These are phyloP conservation scores for Arxiozyma heterogenica DNA, from an alignment of 1,139 yeast genomes.

Conservation along the genomic window DNA sequence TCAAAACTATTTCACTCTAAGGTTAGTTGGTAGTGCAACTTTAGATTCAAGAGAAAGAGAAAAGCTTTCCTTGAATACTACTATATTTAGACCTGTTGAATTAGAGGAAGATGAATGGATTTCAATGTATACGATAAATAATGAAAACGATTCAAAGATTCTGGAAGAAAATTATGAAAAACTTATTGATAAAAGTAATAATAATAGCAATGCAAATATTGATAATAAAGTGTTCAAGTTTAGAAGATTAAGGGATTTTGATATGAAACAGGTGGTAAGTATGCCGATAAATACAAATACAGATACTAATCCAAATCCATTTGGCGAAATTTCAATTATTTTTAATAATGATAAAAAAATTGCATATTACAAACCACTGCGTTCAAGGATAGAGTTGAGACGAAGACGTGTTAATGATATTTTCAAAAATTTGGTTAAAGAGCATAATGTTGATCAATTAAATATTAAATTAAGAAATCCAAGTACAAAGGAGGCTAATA, in stretches of 20 bases:
- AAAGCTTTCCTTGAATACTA: slow-evolving; percentile 43
- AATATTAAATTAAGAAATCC: slow-evolving; percentile 29
- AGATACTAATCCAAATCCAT: slow-evolving; percentile 33
- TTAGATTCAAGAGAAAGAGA: slow-evolving; percentile 37
- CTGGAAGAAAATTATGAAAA: slow-evolving; percentile 34
- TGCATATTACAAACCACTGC: slow-evolving; percentile 69
- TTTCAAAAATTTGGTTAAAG: slow-evolving; percentile 35
- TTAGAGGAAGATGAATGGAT: slow-evolving; percentile 77
- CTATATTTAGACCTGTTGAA: slow-evolving; percentile 68
- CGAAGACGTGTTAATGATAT: slow-evolving; percentile 63
- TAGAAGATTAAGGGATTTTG: slow-evolving; percentile 69
- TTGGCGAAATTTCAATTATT: slow-evolving; percentile 49
- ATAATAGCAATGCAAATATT: slow-evolving; percentile 14
- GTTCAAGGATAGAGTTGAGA: slow-evolving; percentile 71
- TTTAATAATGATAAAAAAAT: slow-evolving; percentile 46
- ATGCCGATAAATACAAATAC: slow-evolving; percentile 35
- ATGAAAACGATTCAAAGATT: slow-evolving; percentile 38
- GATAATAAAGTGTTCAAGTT: slow-evolving; percentile 42
- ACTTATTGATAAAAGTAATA: slow-evolving; percentile 33
- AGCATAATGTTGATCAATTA: slow-evolving; percentile 34
- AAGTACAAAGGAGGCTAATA: slow-evolving; percentile 28
- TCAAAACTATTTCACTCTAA: slow-evolving; percentile 59
- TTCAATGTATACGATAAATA: slow-evolving; percentile 52
- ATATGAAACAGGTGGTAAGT: slow-evolving; percentile 46
- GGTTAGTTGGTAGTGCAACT: slow-evolving; percentile 75